Evolutionary conservation across 352 stramenopile species (phyloP), one percentile per base, ranked within the genome.

Genomic region (Pythium vanterpoolii): DNA sequence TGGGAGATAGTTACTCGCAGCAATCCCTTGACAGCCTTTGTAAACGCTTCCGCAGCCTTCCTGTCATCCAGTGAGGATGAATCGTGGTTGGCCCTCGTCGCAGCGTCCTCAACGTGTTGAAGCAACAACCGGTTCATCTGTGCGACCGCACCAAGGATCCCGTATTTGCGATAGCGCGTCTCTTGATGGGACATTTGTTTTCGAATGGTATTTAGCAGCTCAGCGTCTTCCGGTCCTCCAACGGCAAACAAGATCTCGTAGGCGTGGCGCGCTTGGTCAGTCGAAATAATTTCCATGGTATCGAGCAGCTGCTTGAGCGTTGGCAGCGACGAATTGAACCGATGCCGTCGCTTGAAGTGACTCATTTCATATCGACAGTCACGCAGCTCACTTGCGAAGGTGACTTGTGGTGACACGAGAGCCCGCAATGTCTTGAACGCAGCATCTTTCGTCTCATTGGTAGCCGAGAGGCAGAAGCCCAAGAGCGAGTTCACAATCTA

Each of bases 111-210:
- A 27, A 58, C 51, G 57, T 72, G 64, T 28, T 61, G 54, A 18
- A 53, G 56, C 23, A 82, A 30, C 38, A 79, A 19, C 1, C 61
- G 52, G 36, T 72, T 80, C 48, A 77, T 56, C 13, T 66, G 63
- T n/a, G 68, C 62, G 18, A 79, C 70, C 3, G 74, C 47, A 7
- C 63, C 79, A 23, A 89, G 66, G 31, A 89, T 82, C 0, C 79
- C 79, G 23, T 75, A 76, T 4, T 57, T 68, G 1, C 72, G 69
- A 61, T 84, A 87, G 4, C 72, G 69, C 9, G 67, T 58, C 19
- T 89, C 77, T 60, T 83, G 77, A 39, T 87, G 77, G 38, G 71
- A 84, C 6, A 59, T 55, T 48, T 87, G 74, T 46, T 89, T 89
- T 4, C 77, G 62, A 11, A 87, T 38, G 11, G 67, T 73, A 31